These are phyloP conservation scores for Gymnopilus junonius DNA, from an alignment of 768 basidiomycete species.

Conservation along the genomic window DNA sequence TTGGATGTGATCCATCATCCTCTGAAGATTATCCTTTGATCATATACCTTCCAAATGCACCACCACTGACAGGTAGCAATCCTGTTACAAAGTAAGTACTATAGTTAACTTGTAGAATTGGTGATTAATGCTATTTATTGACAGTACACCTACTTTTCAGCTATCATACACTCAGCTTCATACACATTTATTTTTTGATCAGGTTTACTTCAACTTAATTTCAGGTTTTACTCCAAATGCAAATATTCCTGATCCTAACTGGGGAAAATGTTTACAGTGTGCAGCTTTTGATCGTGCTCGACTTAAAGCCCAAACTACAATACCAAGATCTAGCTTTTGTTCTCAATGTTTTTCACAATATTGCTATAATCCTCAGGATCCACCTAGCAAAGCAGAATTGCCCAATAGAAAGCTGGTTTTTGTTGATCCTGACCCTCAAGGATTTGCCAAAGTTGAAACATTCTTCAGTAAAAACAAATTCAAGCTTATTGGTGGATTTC, in stretches of 20 bases:
- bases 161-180: slow-evolving; percentile 63
- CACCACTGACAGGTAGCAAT: slow-evolving; percentile 62
- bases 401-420: slow-evolving; percentile 51
- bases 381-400: slow-evolving; percentile 45
- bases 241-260: slow-evolving; percentile 61
- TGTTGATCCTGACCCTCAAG: slow-evolving; percentile 59
- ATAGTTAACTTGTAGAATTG: neutral
- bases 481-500: slow-evolving; percentile 50
- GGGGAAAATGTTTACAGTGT: slow-evolving; percentile 72
- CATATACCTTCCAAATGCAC: slow-evolving; percentile 78
- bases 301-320: slow-evolving; percentile 37
- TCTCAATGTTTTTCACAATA: slow-evolving; percentile 56
- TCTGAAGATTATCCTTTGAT: slow-evolving; percentile 68
- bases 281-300: slow-evolving; percentile 59
- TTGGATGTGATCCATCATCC: slow-evolving; percentile 68
- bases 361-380: slow-evolving; percentile 53
- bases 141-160: slow-evolving; percentile 61
- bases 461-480: slow-evolving; percentile 53
- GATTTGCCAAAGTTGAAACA: slow-evolving; percentile 40
- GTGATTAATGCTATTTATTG: slow-evolving; percentile 10
- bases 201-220: slow-evolving; percentile 57
- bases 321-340: slow-evolving; percentile 44
- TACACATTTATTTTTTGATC: slow-evolving; percentile 61
- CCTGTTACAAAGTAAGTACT: slow-evolving; percentile 66
- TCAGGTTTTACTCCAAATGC: slow-evolving; percentile 66